Evolutionary conservation across 176 grass and related monocot species (phyloP).

Genomic region (Zoysia japonica): DNA sequence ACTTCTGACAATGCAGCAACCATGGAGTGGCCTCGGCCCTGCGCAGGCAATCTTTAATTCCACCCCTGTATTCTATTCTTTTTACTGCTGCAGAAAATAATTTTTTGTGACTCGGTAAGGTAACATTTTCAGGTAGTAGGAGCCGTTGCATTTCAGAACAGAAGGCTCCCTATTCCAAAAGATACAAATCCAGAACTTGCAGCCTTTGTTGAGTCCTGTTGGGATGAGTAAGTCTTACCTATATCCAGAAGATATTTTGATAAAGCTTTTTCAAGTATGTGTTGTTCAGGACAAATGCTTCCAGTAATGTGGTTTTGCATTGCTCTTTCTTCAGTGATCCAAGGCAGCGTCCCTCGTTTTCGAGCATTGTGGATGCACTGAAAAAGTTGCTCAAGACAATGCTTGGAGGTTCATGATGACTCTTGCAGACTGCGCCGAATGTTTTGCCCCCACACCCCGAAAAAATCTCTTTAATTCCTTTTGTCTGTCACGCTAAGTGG

Average conservation of each 20-base stretch:
- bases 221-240: conserved; percentile 71
- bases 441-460: background rate
- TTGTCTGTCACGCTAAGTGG: conserved; percentile 24
- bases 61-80: background rate
- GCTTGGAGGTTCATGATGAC: conserved; percentile 50
- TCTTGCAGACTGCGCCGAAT: background rate
- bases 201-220: conserved; percentile 85
- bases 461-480: background rate
- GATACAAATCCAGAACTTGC: conserved; percentile 55
- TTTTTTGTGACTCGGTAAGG: background rate
- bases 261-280: background rate
- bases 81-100: background rate
- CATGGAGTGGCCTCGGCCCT: conserved; percentile 81
- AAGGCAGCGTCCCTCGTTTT: conserved; percentile 76
- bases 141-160: conserved; percentile 91
- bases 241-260: background rate
- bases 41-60: conserved; percentile 54
- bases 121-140: conserved; percentile 69
- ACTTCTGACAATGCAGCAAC: conserved; percentile 92
- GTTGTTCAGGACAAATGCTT: background rate
- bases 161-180: conserved; percentile 72
- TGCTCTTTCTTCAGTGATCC: conserved; percentile 63
- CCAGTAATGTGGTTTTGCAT: background rate
- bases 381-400: conserved; percentile 74
- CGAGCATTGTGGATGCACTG: conserved; percentile 73